Percentiles rank a stretch among this genome's conserved stretches.
Evolutionary conservation across 306 rosid species (phyloP).

Genomic region (Sindora glabra): DNA sequence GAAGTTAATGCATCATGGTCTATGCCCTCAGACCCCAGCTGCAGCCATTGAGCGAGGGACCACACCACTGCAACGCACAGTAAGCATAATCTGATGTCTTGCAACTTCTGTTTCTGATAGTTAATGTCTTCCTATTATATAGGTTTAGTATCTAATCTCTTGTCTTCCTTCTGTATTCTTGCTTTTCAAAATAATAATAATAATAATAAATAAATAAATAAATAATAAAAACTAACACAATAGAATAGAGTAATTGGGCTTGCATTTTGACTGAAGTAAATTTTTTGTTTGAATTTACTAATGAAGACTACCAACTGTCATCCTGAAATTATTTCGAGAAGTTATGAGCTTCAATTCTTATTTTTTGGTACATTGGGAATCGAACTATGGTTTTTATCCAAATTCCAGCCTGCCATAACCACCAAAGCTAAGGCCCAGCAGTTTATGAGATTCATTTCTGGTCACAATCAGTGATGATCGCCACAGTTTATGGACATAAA

Average conservation of each 20-base stretch:
- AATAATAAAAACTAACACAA: no score
- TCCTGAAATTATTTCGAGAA: neutral
- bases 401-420: no score
- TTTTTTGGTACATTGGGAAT: no score
- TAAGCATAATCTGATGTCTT: conserved; percentile 23
- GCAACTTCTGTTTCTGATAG: neutral
- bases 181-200: neutral
- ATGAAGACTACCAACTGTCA: neutral
- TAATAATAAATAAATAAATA: no score
- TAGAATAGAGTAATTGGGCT: neutral
- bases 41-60: conserved; percentile 95
- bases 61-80: conserved; percentile 75
- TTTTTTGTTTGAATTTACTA: neutral
- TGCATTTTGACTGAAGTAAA: neutral
- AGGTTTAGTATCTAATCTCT: neutral
- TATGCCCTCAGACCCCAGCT: conserved; percentile 72
- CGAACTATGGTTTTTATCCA: no score
- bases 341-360: neutral
- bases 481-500: no score
- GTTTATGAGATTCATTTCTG: no score
- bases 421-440: no score
- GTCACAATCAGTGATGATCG: no score
- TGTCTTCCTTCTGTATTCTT: neutral
- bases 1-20: conserved; percentile 73
- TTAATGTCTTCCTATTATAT: neutral